Evolutionary conservation across 805 yeast genomes (phyloP), one percentile per base, ranked within the genome.

Genomic region (Suhomyces emberorum): DNA sequence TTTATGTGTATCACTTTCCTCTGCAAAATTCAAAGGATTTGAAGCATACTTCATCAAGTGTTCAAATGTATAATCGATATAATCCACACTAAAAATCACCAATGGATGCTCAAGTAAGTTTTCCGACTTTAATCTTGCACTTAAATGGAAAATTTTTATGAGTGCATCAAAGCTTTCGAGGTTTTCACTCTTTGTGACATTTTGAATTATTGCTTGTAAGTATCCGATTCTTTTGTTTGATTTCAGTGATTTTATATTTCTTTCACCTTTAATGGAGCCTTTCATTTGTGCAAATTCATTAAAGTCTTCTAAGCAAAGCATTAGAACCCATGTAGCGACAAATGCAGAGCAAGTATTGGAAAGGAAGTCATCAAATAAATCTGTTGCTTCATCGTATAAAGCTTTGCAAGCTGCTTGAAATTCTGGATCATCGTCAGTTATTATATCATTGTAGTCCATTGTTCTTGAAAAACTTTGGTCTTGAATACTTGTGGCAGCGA

Each of bases 381-480:
- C 42, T 11, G 48, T 39, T 1, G 61, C 55, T 34, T 50, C 49
- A 38, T 63, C 70, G 41, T 65, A 68, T 12, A 67, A 47, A 14
- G 39, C 45, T 33, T 54, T 57, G 39, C 61, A 54, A 14, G 42
- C 42, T 2, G 35, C 30, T 28, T 58, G 61, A 7, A 57, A 52
- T 26, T 52, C 55, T 3, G 54, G 43, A 30, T 51, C 45, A 2
- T 37, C 39, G 7, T 32, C 24, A 5, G 46, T 46, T 10, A 63
- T 51, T 8, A 61, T 46, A 9, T 28, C 23, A 21, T 51, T 39
- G 46, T 63, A 67, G 44, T 65, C 70, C 9, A 48, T 51, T 2
- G 72, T 63, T 36, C 70, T 48, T 12, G 68, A 51, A 31, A 63
- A 57, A 28, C 59, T 48, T 47, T 67, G 72, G 36, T 59, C 58